Base-by-base conservation (phyloP, 495 filamentous ascomycete species). In the Daldinia vernicosa region DNA sequence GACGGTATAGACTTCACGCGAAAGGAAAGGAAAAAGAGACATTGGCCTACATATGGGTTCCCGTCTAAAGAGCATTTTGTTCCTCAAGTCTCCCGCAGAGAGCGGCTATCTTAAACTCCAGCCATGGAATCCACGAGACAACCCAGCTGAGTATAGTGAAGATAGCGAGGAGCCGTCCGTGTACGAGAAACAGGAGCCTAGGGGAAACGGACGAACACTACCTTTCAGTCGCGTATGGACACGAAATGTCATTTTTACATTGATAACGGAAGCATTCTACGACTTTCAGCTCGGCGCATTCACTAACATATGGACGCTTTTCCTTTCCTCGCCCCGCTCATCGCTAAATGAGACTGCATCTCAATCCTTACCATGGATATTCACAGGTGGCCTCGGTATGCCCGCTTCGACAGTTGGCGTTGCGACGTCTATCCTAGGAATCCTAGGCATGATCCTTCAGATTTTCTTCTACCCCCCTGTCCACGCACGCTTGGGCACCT, bases 231-330 rank as follows among this genome's bases (percentile, higher is more conserved):
- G 86, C 22, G 92, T 96, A 66, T 95, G 91, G 85, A 96, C 92
- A 7, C 87, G 86, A 62, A 94, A 94, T 71, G 90, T 96, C 15
- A 67, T 76, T 51, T 78, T 77, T 73, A 93, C 92, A 6, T 80
- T 95, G 1, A 60, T 89, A 26, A 85, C 90, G 7, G 89, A 91
- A 76, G 89, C 85, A 19, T 84, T 93, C 62, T 86, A 94, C 67
- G 89, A 90, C 61, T 88, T 91, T 74, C 91, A 94, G 75, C 86
- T 94, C 76, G 91, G 90, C 63, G 91, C 92, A 30, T 95, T 94
- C 84, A 92, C 91, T 77, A 90, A 89, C 67, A 83, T 95, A 47
- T 95, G 91, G 91, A 90, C 91, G 53, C 87, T 93, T 60, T 94
- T 94, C 84, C 88, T 96, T 63, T 93, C 90, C 3, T 91, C 92